Conservation (phyloP, 2,329 filamentous ascomycete genomes). For the Trichoderma sp. region DNA sequence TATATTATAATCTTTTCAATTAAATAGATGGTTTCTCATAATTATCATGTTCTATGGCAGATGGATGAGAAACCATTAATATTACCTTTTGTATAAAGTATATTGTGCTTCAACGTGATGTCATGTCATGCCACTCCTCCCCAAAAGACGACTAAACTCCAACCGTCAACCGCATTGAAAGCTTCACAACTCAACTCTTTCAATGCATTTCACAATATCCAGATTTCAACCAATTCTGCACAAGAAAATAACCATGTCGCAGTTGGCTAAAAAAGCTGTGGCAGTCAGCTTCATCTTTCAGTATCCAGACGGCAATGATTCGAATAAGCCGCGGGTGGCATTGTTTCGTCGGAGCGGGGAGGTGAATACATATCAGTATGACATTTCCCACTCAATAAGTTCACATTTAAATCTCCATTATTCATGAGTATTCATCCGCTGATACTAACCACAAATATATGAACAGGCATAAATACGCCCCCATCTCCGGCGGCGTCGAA, state of each 20-base stretch:
- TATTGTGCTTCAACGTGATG: neutral
- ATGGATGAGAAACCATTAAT: neutral
- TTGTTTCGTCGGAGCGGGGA: conserved; percentile 62
- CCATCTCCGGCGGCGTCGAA: conserved; percentile 64
- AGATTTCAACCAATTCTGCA: neutral
- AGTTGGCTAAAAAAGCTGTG: conserved; percentile 40
- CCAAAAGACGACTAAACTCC: neutral
- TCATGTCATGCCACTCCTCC: conserved; percentile 9
- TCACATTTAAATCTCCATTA: no score
- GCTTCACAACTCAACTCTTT: neutral
- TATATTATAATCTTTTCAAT: no score
- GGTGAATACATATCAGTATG: conserved; percentile 60
- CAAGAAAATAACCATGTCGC: conserved; percentile 25
- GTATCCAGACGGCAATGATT: conserved; percentile 38
- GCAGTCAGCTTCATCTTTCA: conserved; percentile 56
- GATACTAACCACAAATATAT: neutral
- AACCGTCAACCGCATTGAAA: neutral
- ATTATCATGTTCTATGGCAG: neutral
- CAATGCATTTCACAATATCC: neutral
- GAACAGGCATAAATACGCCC: conserved; percentile 56
- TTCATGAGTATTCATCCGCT: neutral
- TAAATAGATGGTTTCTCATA: neutral
- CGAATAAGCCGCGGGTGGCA: conserved; percentile 51
- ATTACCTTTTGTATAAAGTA: neutral
- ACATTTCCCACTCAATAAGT: neutral